Evolutionary conservation across 176 grass and related monocot species (phyloP).

Genomic region (Carex cristatella): DNA sequence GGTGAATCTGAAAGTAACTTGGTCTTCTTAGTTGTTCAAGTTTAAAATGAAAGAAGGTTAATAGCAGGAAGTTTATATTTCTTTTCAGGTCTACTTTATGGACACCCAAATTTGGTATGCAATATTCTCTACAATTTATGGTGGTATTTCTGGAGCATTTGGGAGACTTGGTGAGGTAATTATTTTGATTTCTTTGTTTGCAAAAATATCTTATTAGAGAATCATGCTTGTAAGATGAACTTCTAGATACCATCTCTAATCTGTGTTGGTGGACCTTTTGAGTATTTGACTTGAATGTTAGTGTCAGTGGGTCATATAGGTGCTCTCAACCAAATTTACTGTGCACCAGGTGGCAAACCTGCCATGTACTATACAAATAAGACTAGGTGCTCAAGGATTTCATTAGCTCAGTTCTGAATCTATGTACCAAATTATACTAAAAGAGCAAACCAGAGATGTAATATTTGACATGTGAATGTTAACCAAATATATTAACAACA

Average conservation of each 20-base stretch:
- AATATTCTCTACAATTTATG: slow-evolving; percentile 86
- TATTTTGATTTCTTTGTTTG: slow-evolving; percentile 17
- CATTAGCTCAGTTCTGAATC: not conserved
- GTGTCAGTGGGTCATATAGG: not conserved
- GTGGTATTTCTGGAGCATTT: slow-evolving; percentile 90
- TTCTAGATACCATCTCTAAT: not conserved
- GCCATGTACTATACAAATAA: not conserved
- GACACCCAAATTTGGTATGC: slow-evolving; percentile 98
- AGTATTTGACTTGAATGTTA: not conserved
- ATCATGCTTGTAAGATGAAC: not conserved
- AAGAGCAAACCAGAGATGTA: not conserved
- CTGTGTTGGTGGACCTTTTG: not conserved
- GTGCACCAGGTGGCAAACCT: not conserved
- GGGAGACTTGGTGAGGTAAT: slow-evolving; percentile 90
- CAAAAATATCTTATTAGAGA: not conserved
- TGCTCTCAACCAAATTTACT: not conserved
- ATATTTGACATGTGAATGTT: not conserved
- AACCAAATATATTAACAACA: not conserved
- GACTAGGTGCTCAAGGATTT: not conserved
- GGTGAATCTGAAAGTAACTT: not conserved
- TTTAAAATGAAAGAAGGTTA: not conserved
- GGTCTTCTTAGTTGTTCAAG: not conserved
- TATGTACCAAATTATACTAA: not conserved
- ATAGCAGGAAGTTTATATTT: not conserved
- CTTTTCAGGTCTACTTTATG: slow-evolving; percentile 88